Evolutionary conservation across 2,329 filamentous ascomycete genomes (phyloP), one percentile per base, ranked within the genome.

Genomic region (Hypoxylon rubiginosum): DNA sequence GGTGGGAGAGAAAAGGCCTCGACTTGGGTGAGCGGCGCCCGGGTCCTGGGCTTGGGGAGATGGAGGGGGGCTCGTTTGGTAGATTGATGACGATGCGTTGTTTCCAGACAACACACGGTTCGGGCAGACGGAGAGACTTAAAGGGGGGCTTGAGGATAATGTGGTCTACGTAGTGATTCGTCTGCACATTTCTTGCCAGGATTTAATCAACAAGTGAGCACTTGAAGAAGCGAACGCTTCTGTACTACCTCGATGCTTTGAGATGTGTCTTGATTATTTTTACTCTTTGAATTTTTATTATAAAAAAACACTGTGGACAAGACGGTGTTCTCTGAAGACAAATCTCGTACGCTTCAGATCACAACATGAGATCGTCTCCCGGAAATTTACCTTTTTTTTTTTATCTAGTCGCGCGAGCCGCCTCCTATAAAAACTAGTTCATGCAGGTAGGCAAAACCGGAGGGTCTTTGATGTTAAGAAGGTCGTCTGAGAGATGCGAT

Each of bases 191-290:
- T 54, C 62, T 59, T 61, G 53, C 64, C 58, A 54, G 67, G 67
- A 63, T 64, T n/a, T 69, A 67, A 69, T 67, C 49, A 65, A 51
- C 43, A 9, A 70, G 64, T 70, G 62, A 55, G 67, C 67, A 59
- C 41, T 60, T 60, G 17, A 45, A 61, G 50, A 43, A 36, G 39
- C 30, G 43, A 43, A 58, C 15, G 15, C 50, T 32, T 24, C 57
- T 56, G 48, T 61, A 46, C 53, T 62, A 21, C 28, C 39, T 62
- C 56, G 39, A 30, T 21, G 32, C 26, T 58, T 46, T 13, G 13
- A 49, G 3, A 65, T 46, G 49, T 43, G 10, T 49, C 13, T 58
- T 48, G 6, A 36, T 17, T 43, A 54, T 1, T 50, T 43, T 17
- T 11, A 15, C 11, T 11, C 4, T 17, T 34, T 34, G 4, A 36